A percentile compares a stretch with the other conserved stretches of the same genome.
Conservation (phyloP, 2,329 filamentous ascomycete genomes). For the Hirsutella minnesotensis region DNA sequence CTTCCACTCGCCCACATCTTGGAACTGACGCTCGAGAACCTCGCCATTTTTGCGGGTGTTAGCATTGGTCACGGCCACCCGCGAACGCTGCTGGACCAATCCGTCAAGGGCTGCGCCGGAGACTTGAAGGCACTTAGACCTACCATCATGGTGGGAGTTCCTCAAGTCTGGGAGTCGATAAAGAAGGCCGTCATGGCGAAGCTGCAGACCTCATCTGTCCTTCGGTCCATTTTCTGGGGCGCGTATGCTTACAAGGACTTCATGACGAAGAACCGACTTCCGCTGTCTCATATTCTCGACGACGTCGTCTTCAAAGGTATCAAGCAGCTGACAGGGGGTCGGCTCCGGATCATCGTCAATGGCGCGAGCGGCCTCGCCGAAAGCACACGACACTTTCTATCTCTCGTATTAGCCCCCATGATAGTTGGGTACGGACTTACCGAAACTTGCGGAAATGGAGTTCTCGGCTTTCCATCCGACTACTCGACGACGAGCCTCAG, state of each 20-base stretch:
- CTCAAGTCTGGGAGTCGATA: slow-evolving; percentile 93
- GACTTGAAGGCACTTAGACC: slow-evolving; percentile 89
- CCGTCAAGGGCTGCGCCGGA: slow-evolving; percentile 79
- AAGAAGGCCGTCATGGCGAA: slow-evolving; percentile 85
- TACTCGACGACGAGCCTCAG: slow-evolving; percentile 73
- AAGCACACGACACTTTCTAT: slow-evolving; percentile 83
- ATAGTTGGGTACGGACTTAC: slow-evolving; percentile 88
- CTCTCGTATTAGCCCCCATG: slow-evolving; percentile 88
- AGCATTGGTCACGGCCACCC: slow-evolving; percentile 90
- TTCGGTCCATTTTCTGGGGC: slow-evolving; percentile 67
- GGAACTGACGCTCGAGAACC: slow-evolving; percentile 91
- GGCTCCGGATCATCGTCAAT: slow-evolving; percentile 83
- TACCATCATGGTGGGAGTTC: slow-evolving; percentile 85
- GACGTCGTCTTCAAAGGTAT: slow-evolving; percentile 83
- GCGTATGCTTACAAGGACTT: slow-evolving; percentile 48
- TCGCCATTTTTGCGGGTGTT: slow-evolving; percentile 78
- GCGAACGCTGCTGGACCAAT: slow-evolving; percentile 74
- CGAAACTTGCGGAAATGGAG: slow-evolving; percentile 77
- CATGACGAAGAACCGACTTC: slow-evolving; percentile 46
- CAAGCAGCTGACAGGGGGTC: slow-evolving; percentile 78
- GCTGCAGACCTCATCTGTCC: slow-evolving; percentile 57
- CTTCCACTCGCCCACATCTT: slow-evolving; percentile 92
- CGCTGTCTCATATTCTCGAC: slow-evolving; percentile 62
- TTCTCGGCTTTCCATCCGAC: slow-evolving; percentile 71
- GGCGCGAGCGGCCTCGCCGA: slow-evolving; percentile 84